Conservation (phyloP, 495 filamentous ascomycete genomes). For the Talaromyces thailandensis region DNA sequence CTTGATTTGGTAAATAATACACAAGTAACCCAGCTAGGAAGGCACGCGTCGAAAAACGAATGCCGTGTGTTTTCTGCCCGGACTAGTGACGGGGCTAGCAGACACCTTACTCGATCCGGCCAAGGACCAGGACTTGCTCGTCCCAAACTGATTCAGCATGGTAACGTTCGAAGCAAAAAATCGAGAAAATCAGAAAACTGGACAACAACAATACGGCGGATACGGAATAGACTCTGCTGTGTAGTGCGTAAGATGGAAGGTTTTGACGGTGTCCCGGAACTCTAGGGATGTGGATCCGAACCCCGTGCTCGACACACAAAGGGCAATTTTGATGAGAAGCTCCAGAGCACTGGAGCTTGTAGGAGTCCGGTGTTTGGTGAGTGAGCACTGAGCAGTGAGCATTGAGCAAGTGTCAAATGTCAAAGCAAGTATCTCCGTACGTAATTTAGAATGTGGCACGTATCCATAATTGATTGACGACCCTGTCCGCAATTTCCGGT, state of each 20-base stretch:
- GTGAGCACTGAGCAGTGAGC: neutral
- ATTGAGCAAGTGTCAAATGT: neutral
- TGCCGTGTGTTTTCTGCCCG: neutral
- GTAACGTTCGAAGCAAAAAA: neutral
- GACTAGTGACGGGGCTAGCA: neutral
- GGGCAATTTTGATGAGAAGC: neutral
- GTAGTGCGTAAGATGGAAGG: neutral
- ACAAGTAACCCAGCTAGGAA: neutral
- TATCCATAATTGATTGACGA: neutral
- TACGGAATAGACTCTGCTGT: neutral
- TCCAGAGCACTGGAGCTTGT: neutral
- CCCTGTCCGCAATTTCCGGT: neutral
- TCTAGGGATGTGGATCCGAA: conserved; percentile 1
- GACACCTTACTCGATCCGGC: neutral
- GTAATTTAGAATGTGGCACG: neutral
- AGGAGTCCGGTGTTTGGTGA: neutral
- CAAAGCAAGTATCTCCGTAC: neutral
- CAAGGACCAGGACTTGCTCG: neutral
- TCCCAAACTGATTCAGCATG: neutral
- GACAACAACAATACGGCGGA: neutral
- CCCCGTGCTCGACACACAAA: neutral
- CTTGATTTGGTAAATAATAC: neutral
- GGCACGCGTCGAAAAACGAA: neutral
- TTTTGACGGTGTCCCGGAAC: conserved; percentile 2
- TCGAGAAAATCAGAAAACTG: neutral